These are phyloP conservation scores for Exophiala dermatitidis DNA, from an alignment of 2,329 filamentous ascomycete species.

Conservation along the genomic window DNA sequence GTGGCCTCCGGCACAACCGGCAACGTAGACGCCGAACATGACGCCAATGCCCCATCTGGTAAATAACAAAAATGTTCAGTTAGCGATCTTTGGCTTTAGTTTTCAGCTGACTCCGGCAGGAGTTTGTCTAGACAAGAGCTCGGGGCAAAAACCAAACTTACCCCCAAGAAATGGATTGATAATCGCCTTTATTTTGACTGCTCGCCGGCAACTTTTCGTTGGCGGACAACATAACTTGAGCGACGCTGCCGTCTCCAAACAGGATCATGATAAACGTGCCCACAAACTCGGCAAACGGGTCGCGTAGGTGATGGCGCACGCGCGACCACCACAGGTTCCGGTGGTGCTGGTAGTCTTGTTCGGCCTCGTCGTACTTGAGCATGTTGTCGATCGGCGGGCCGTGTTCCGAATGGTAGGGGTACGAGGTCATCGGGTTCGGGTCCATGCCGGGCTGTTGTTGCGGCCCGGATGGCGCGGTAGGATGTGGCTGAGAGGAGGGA, in stretches of 20 bases:
- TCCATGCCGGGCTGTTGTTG: slow-evolving; percentile 5
- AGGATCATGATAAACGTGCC: slow-evolving; percentile 56
- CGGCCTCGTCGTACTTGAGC: slow-evolving; percentile 20
- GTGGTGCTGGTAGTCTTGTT: slow-evolving; percentile 29
- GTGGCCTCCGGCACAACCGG: slow-evolving; percentile 49
- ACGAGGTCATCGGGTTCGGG: slow-evolving; percentile 4
- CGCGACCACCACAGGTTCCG: slow-evolving; percentile 43
- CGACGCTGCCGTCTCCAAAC: slow-evolving; percentile 57
- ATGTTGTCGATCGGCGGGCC: slow-evolving; percentile 27
- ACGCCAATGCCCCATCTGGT: slow-evolving; percentile 47
- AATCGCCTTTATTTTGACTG: slow-evolving; percentile 30
- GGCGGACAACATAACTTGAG: slow-evolving; percentile 51
- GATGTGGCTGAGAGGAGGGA: neutral
- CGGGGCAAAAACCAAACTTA: slow-evolving; percentile 21
- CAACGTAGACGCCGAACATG: slow-evolving; percentile 58
- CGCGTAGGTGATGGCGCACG: slow-evolving; percentile 44
- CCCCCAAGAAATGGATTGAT: slow-evolving; percentile 39
- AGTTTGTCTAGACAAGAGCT: too few relatives aligned
- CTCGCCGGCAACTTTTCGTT: slow-evolving; percentile 22
- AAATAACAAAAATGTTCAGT: neutral
- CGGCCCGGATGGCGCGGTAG: neutral
- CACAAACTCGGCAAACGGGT: slow-evolving; percentile 55
- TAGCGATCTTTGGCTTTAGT: neutral
- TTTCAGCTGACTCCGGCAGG: neutral
- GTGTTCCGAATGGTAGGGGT: slow-evolving; percentile 24